These are phyloP conservation scores for Vanderwaltozyma polyspora DNA, from an alignment of 805 yeast genomes.

Conservation along the genomic window DNA sequence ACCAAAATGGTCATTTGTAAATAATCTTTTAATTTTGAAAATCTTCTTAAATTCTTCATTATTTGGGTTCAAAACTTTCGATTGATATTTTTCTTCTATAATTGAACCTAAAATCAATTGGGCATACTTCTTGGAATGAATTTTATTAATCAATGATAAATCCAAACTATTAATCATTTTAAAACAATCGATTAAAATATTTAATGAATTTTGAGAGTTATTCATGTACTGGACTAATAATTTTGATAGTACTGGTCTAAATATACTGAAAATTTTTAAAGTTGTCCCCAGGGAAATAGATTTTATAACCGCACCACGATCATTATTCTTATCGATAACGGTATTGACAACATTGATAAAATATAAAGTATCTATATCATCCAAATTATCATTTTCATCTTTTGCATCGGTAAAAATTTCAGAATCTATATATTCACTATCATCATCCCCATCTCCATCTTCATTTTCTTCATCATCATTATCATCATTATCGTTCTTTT, in stretches of 20 bases:
- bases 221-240: slow-evolving; percentile 32
- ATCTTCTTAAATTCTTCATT: slow-evolving; percentile 4
- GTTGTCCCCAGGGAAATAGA: slow-evolving; percentile 49
- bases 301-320: slow-evolving; percentile 50
- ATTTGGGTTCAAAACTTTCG: slow-evolving; percentile 6
- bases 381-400: slow-evolving; percentile 1
- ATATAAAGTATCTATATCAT: slow-evolving; percentile 33
- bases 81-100: slow-evolving; percentile 8
- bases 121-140: slow-evolving; percentile 8
- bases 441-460: not conserved
- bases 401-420: slow-evolving; percentile 3
- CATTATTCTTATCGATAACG: slow-evolving; percentile 30
- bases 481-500: slow-evolving; percentile 5
- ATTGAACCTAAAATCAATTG: slow-evolving; percentile 18
- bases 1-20: slow-evolving; percentile 11
- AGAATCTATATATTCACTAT: not conserved
- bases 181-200: slow-evolving; percentile 14
- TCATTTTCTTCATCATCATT: slow-evolving; percentile 4
- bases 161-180: slow-evolving; percentile 20
- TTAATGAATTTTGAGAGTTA: slow-evolving; percentile 5
- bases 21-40: slow-evolving; percentile 6
- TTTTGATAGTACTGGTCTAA: slow-evolving; percentile 47
- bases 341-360: slow-evolving; percentile 48
- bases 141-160: slow-evolving; percentile 9
- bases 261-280: slow-evolving; percentile 40